Percentiles rank a stretch among this genome's conserved stretches.
These are phyloP conservation scores for Telopea speciosissima DNA, from an alignment of 177 flowering plant species.

Conservation along the genomic window DNA sequence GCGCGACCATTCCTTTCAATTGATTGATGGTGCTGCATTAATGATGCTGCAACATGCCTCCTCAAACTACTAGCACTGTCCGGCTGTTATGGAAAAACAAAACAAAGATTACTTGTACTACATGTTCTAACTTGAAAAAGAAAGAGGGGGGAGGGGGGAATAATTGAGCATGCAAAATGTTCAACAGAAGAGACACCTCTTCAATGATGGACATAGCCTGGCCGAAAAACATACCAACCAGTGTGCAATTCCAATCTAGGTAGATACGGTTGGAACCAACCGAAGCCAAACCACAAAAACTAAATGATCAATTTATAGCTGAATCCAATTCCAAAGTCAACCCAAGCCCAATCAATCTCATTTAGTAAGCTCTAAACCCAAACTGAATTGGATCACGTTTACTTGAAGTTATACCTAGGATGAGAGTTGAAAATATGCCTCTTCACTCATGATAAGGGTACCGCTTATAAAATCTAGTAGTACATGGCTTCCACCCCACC, in stretches of 20 bases:
- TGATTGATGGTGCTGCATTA: conserved; percentile 54
- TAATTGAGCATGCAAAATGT: no score
- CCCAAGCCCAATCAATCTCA: not conserved
- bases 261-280: not conserved
- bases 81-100: conserved; percentile 37
- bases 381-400: not conserved
- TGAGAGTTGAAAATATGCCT: not conserved
- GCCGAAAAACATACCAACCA: no score
- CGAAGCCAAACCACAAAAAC: not conserved
- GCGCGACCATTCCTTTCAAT: conserved; percentile 40
- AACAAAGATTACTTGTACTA: conserved; percentile 8
- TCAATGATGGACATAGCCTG: no score
- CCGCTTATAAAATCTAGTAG: no score
- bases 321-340: not conserved
- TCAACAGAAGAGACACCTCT: no score
- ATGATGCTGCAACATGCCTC: conserved; percentile 56
- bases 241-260: not conserved
- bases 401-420: not conserved
- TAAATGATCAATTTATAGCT: not conserved
- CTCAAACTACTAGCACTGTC: conserved; percentile 58
- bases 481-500: not conserved
- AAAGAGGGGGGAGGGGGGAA: no score
- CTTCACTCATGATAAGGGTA: not conserved
- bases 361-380: not conserved
- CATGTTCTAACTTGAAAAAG: no score